A percentile compares a stretch with the other conserved stretches of the same genome.
phyloP scores from a whole-genome alignment of 169 alveolate genomes.

The Eimeria praecox region DNA sequence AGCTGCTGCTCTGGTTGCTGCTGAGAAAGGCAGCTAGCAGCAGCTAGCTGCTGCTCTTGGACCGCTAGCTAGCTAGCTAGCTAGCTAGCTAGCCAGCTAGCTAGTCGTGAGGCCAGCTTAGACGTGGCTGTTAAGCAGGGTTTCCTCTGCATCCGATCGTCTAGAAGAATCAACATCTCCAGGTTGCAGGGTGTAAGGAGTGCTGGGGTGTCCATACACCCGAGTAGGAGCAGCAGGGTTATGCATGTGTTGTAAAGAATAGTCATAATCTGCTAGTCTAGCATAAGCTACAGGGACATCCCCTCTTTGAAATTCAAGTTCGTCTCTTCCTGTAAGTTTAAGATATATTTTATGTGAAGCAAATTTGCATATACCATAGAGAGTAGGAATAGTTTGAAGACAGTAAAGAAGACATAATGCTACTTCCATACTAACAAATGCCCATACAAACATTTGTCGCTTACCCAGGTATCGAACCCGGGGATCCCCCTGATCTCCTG shows the following conservation, averaged over 20 bases:
- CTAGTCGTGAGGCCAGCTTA: background rate
- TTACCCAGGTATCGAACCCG: background rate
- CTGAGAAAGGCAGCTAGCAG: too few relatives aligned
- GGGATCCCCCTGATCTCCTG: background rate
- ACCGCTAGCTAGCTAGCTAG: background rate
- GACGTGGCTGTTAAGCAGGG: background rate
- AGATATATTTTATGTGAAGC: conserved; percentile 33
- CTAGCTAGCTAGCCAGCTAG: background rate
- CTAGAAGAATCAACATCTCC: background rate
- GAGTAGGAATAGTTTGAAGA: conserved; percentile 78
- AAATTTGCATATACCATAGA: conserved; percentile 69
- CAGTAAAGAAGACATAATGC: conserved; percentile 65
- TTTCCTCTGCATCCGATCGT: background rate
- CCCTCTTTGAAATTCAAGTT: conserved; percentile 63
- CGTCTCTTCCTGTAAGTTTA: conserved; percentile 72
- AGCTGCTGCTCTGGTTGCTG: background rate
- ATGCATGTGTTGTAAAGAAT: conserved; percentile 67
- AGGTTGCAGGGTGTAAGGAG: background rate
- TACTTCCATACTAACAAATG: conserved; percentile 56
- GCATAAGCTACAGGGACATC: conserved; percentile 78
- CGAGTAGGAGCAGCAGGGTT: conserved; percentile 59
- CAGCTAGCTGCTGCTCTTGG: conserved; percentile 2
- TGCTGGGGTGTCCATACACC: background rate
- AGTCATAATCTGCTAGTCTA: conserved; percentile 64
- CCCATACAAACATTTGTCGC: conserved; percentile 34